Evolutionary conservation across 257 asterid species (phyloP), one percentile per base, ranked within the genome.

Genomic region (Cordia subcordata): DNA sequence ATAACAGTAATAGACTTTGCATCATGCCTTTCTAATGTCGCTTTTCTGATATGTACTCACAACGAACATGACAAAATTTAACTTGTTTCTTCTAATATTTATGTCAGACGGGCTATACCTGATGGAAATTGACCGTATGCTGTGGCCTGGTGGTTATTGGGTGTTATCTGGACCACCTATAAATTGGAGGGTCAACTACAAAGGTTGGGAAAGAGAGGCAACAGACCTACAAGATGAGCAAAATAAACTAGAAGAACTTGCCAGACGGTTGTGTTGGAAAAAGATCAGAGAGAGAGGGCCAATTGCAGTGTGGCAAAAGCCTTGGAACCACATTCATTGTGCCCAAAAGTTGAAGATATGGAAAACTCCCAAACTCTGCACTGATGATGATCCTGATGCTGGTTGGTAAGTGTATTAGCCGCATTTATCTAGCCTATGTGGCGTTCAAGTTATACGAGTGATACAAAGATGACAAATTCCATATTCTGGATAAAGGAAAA

Each of bases 71-170:
- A 3, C 6, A 1, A 27, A 27, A 27, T 27, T 1, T 27, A 11
- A 42, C 2, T 14, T 42, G 3, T 42, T 42, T 42, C 47, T 42
- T 8, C 8, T 42, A 42, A 42, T 60, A 1, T 22, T 20, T 13
- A 17, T 11, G 1, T 27, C 8, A 68, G 74, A 55, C 37, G 74
- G 74, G 15, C 57, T 62, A 13, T 68, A 68, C 63, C 19, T 68
- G 64, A 62, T 32, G 56, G 74, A 68, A 57, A 67, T 68, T 15
- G 74, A 68, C 49, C 68, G 68, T 3, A 67, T 68, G 14, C 64
- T 68, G 13, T n/a, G 74, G 20, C 69, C 74, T 19, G 74, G 74
- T 33, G 74, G 74, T 40, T 68, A 61, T 22, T 68, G 74, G 74
- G 47, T 62, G 18, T 62, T 68, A 9, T 68, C 74, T 21, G 68